Base-by-base conservation (phyloP, 257 asterid genomes). In the Fraxinus pennsylvanica region DNA sequence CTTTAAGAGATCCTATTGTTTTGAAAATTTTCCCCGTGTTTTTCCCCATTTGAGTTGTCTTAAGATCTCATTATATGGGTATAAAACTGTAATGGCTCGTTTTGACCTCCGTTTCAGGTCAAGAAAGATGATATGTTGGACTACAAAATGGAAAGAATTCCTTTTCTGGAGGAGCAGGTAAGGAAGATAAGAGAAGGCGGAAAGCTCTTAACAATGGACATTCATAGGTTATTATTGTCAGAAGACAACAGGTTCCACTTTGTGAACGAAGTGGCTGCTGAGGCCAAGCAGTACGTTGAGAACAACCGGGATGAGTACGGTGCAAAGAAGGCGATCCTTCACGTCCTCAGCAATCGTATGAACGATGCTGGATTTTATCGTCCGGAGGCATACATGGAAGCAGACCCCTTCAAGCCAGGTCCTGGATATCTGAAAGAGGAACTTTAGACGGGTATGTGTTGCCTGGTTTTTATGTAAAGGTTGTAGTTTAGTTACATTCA, bases 271-370 rank as follows among this genome's bases (percentile, higher is more conserved):
- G 89, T 95, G 12, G 99, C 99, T 6, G 97, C 94, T 67, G 98
- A 95, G 89, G 97, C 98, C n/a, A 93, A 86, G 80, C 84, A 82
- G 78, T 95, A 93, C 5, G 98, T 95, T 5, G 97, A 95, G 85
- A 93, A 85, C 82, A 93, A 95, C 79, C 89, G 97, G 8, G 99
- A 95, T 73, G 99, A 91, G 76, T 95, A 93, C 79, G 99, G 99
- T 54, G 81, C 87, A 0, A 95, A 95, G 86, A 95, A 95, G 77
- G 96, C 98, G 27, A 90, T 95, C 79, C 91, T 90, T 78, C 99
- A 95, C 61, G 99, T 91, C 78, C 85, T 95, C 76, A 93, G 94
- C 82, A 95, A 95, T 73, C 96, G 97, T 6, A 89, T 95, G 92
- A 95, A 93, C 14, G 99, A 95, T 74, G 85, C 97, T 74, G 99